Evolutionary conservation across 2,329 filamentous ascomycete genomes (phyloP), one percentile per base, ranked within the genome.

Genomic region (Neonectria neomacrospora): DNA sequence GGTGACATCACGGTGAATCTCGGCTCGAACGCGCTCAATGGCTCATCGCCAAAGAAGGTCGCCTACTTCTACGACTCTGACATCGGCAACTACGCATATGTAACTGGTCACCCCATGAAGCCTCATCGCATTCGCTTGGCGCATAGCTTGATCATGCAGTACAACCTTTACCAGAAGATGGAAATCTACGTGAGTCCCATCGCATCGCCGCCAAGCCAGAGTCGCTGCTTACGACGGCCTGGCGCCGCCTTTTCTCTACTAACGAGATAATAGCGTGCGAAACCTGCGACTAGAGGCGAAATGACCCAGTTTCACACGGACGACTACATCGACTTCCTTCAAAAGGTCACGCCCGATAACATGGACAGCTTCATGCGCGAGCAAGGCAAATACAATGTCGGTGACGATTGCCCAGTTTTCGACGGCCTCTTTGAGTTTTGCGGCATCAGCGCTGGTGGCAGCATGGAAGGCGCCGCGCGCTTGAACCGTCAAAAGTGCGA

Each of bases 41-140:
- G 81, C 61, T 73, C 79, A 54, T 80, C 82, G 26, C 80, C 83
- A 56, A 97, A 96, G 81, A 93, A 95, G 76, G 93, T 98, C 62
- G 95, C 95, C 59, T 98, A 98, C 82, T 98, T 98, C 80, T 98
- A 98, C 85, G 95, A 98, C 77, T 96, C 93, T 3, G 95, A 98
- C 81, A 96, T 98, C 76, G 95, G 95, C 69, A 98, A 98, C 80
- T 98, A 97, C 83, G 94, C 95, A 77, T 98, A 98, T 76, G 93
- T 97, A 61, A 94, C 93, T 66, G 94, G 93, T 20, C 96, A 99
- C 83, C 96, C 96, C 44, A 99, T 99, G 96, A 99, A 99, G 80
- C 96, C 96, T 67, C 97, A 97, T 87, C 91, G 96, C 22, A 90
- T 99, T 73, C 93, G 94, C 20, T 82, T 99, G 70, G 96, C 96